These are phyloP conservation scores for Mortierella antarctica DNA, from an alignment of 192 early-diverging fungal genomes.

Conservation along the genomic window DNA sequence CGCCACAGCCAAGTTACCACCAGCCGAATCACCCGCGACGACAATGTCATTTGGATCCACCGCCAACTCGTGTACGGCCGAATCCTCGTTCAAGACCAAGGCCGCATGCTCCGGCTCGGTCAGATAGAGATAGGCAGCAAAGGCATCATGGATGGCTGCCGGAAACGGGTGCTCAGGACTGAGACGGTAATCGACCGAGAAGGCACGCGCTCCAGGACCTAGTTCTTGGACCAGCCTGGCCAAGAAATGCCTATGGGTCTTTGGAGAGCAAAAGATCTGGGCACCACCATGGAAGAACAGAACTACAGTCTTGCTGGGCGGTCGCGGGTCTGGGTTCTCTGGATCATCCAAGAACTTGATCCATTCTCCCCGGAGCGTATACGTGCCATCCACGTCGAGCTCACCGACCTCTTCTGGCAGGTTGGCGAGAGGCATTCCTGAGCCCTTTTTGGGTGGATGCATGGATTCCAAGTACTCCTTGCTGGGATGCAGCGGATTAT, in stretches of 20 bases:
- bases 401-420: conserved; percentile 20
- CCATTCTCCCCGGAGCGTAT: conserved; percentile 19
- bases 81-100: conserved; percentile 41
- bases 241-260: conserved; percentile 11
- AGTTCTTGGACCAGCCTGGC: conserved; percentile 4
- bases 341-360: conserved; percentile 16
- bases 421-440: conserved; percentile 8
- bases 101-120: conserved; percentile 56
- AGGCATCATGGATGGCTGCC: conserved; percentile 80
- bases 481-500: conserved; percentile 12
- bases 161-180: conserved; percentile 86
- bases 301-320: conserved; percentile 14
- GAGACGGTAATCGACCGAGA: conserved; percentile 77
- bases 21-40: conserved; percentile 75
- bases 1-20: conserved; percentile 66
- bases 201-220: conserved; percentile 16
- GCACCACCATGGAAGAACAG: conserved; percentile 26
- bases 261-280: conserved; percentile 10
- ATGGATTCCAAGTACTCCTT: conserved; percentile 9
- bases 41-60: conserved; percentile 65
- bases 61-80: conserved; percentile 22
- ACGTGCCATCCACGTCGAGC: conserved; percentile 7
- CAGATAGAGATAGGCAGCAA: conserved; percentile 78
- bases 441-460: conserved; percentile 3
- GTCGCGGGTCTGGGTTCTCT: conserved; percentile 20